Percentiles rank a stretch among this genome's conserved stretches.
phyloP scores from a whole-genome alignment of 306 rosid species.

The Casuarina equisetifolia region DNA sequence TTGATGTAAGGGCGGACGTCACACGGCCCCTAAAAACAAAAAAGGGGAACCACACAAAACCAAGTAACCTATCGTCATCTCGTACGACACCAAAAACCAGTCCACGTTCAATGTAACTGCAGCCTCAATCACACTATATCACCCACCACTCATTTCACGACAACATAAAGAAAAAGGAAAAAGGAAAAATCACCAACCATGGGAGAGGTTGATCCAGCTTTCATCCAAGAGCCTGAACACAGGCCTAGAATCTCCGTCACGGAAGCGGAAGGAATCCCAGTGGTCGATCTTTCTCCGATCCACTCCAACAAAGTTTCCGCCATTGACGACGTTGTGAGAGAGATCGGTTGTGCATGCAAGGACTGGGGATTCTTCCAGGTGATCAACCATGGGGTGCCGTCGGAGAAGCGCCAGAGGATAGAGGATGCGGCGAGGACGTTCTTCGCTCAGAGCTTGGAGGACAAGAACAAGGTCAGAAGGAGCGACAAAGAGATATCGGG shows the following conservation, averaged over 20 bases:
- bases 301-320: conserved; percentile 12
- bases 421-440: conserved; percentile 41
- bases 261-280: conserved; percentile 52
- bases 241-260: conserved; percentile 49
- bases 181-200: conserved; percentile 5
- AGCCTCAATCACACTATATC: neutral
- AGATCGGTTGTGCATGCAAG: conserved; percentile 57
- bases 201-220: conserved; percentile 52
- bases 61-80: neutral
- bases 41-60: no score
- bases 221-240: conserved; percentile 61
- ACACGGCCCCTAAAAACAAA: no score
- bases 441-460: conserved; percentile 56
- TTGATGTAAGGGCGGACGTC: no score
- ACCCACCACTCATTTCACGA: neutral
- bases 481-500: conserved; percentile 33
- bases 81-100: neutral
- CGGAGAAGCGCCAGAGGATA: conserved; percentile 28
- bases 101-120: conserved; percentile 24
- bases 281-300: conserved; percentile 45
- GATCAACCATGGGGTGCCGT: conserved; percentile 59
- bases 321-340: conserved; percentile 31
- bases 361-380: conserved; percentile 82
- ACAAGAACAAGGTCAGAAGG: conserved; percentile 52
- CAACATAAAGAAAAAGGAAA: neutral